Percentiles rank a stretch among this genome's conserved stretches.
These are phyloP conservation scores for Cyberlindnera saturnus DNA, from an alignment of 805 yeast species.

Conservation along the genomic window DNA sequence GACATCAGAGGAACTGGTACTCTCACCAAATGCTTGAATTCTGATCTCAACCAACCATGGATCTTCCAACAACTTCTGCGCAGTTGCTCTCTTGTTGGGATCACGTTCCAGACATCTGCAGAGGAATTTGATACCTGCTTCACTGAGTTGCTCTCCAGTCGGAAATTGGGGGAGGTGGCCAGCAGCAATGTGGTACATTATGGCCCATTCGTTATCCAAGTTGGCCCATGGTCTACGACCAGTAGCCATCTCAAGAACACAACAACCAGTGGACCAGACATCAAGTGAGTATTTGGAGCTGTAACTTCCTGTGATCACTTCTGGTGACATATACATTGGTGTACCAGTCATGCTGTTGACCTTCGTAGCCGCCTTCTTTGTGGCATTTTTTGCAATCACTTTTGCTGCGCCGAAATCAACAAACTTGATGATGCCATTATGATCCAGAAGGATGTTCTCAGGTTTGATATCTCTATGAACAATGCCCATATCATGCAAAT, in stretches of 20 bases:
- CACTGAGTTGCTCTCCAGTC: constrained; percentile 66
- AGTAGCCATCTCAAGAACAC: constrained; percentile 93
- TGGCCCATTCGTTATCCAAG: constrained; percentile 95
- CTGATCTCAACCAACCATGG: constrained; percentile 83
- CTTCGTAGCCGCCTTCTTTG: constrained; percentile 35
- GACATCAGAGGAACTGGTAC: constrained; percentile 22
- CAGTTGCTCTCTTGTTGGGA: constrained; percentile 74
- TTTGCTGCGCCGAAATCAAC: constrained; percentile 98
- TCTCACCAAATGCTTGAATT: constrained; percentile 57
- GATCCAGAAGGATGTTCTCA: constrained; percentile 84
- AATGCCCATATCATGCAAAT: constrained; percentile 88
- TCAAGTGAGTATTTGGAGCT: constrained; percentile 44
- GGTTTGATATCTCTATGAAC: constrained; percentile 98
- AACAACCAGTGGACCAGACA: constrained; percentile 97
- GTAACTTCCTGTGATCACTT: constrained; percentile 73
- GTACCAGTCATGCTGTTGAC: constrained; percentile 63
- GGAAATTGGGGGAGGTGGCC: constrained; percentile 90
- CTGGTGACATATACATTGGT: constrained; percentile 99
- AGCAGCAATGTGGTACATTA: constrained; percentile 97
- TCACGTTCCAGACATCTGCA: constrained; percentile 74
- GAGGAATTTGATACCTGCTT: constrained; percentile 65
- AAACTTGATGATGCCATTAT: constrained; percentile 87
- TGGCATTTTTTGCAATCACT: constrained; percentile 52
- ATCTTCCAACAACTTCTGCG: constrained; percentile 77
- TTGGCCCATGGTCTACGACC: constrained; percentile 97